A percentile compares a stretch with the other conserved stretches of the same genome.
Evolutionary conservation across 2,329 filamentous ascomycete genomes (phyloP).

Genomic region (Sclerotinia sclerotiorum): DNA sequence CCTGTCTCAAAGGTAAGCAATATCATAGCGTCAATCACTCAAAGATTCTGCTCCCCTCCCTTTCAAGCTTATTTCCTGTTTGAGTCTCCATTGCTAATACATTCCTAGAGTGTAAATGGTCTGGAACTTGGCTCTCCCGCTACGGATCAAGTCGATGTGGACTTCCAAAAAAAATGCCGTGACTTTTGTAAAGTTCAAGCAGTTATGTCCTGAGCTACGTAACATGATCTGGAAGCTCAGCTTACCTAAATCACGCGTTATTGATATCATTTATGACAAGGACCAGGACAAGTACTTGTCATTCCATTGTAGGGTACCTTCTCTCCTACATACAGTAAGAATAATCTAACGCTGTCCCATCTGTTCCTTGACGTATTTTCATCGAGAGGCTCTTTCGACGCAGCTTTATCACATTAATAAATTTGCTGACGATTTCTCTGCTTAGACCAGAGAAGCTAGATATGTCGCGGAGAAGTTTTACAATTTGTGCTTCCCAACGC

Average conservation of each 20-base stretch:
- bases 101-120: not conserved
- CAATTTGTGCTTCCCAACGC: constrained; percentile 1
- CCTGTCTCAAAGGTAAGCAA: not conserved
- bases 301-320: not conserved
- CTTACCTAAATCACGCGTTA: not conserved
- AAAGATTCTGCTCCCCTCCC: not conserved
- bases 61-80: not conserved
- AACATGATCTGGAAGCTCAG: not conserved
- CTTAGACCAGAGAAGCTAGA: constrained; percentile 9
- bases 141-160: not conserved
- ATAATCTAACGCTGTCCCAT: not conserved
- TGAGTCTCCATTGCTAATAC: not conserved
- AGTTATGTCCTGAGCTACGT: not conserved
- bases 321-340: constrained; percentile 11
- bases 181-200: not conserved
- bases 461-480: not conserved
- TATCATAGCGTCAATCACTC: not conserved
- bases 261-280: constrained; percentile 18
- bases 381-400: not conserved
- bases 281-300: constrained; percentile 15
- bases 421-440: not conserved
- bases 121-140: not conserved
- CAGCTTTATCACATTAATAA: not conserved
- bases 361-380: not conserved
- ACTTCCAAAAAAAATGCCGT: not conserved